Conservation (phyloP, 2,329 filamentous ascomycete species). For the Parascedosporium putredinis region DNA sequence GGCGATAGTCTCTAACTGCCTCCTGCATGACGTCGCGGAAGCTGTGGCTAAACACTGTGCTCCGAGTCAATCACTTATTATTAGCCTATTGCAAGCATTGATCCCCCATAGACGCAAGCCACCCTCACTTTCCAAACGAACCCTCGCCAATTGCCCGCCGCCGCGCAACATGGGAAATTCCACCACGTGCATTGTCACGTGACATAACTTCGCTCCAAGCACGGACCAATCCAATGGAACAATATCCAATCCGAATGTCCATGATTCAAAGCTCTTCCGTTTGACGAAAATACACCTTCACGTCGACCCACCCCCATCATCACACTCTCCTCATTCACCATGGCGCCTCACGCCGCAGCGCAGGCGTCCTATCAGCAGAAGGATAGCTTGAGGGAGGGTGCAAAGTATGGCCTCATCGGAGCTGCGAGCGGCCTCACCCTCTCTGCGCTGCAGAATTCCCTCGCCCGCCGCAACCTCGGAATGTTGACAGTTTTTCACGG, state of each 20-base stretch:
- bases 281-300: neutral
- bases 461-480: slow-evolving; percentile 73
- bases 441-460: slow-evolving; percentile 76
- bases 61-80: neutral
- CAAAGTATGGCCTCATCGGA: slow-evolving; percentile 55
- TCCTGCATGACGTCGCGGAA: neutral
- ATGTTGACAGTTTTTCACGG: slow-evolving; percentile 65
- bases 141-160: no score
- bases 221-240: slow-evolving; percentile 3
- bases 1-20: neutral
- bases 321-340: slow-evolving; percentile 4
- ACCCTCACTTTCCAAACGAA: no score
- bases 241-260: slow-evolving; percentile 7
- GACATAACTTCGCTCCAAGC: neutral
- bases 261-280: slow-evolving; percentile 5
- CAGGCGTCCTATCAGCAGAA: slow-evolving; percentile 49
- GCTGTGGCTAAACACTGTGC: neutral
- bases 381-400: slow-evolving; percentile 60
- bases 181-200: slow-evolving; percentile 6
- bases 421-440: slow-evolving; percentile 59
- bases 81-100: no score
- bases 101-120: no score
- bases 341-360: slow-evolving; percentile 7
- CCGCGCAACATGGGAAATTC: no score
- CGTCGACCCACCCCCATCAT: neutral